These are phyloP conservation scores for Verticillium klebahnii DNA, from an alignment of 2,329 filamentous ascomycete genomes.

Conservation along the genomic window DNA sequence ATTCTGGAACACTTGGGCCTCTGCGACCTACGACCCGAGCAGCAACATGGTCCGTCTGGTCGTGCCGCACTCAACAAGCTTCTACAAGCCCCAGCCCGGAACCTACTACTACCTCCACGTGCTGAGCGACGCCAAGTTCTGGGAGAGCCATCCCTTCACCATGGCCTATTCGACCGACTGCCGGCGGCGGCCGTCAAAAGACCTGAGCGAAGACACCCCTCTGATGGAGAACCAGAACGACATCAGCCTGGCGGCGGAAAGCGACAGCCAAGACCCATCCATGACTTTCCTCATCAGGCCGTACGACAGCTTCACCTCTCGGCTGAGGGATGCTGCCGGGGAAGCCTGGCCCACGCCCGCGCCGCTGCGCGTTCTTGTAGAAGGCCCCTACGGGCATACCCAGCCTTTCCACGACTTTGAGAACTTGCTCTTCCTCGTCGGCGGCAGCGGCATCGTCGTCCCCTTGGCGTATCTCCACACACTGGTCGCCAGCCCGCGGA, in stretches of 20 bases:
- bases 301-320: constrained; percentile 37
- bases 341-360: constrained; percentile 17
- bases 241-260: neutral
- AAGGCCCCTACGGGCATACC: constrained; percentile 40
- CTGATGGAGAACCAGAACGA: constrained; percentile 17
- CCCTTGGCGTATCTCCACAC: constrained; percentile 31
- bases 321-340: constrained; percentile 27
- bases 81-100: constrained; percentile 31
- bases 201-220: constrained; percentile 24
- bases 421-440: constrained; percentile 36
- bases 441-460: constrained; percentile 40
- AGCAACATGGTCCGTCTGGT: constrained; percentile 37
- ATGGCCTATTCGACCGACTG: constrained; percentile 25
- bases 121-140: constrained; percentile 31
- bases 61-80: constrained; percentile 27
- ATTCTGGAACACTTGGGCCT: constrained; percentile 29
- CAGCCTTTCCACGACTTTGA: constrained; percentile 31
- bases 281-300: constrained; percentile 42
- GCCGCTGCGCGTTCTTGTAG: constrained; percentile 31
- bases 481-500: constrained; percentile 15
- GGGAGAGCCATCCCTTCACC: constrained; percentile 49
- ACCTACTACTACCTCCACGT: constrained; percentile 42
- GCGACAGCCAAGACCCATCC: constrained; percentile 4
- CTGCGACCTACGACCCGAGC: constrained; percentile 27
- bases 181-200: constrained; percentile 8